phyloP scores from a whole-genome alignment of 176 grass and related monocot species.

The Saccharum spontaneum region DNA sequence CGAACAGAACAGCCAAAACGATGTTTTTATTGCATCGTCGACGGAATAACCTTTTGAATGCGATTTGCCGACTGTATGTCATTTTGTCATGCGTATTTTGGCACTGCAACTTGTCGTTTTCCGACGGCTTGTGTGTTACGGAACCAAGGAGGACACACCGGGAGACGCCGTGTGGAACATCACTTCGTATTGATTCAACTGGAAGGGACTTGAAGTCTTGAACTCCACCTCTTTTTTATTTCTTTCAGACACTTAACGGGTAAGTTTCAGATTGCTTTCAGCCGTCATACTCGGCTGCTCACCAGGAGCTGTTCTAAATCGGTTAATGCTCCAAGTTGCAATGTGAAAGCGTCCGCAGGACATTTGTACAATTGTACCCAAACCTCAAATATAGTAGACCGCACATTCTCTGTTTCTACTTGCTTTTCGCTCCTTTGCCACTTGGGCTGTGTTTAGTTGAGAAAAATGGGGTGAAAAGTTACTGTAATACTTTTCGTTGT shows the following conservation, averaged over 20 bases:
- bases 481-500: no score
- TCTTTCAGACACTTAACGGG: background rate
- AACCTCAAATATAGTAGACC: background rate
- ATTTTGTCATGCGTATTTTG: background rate
- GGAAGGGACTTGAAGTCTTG: background rate
- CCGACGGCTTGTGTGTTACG: background rate
- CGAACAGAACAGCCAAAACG: no score
- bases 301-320: background rate
- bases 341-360: background rate
- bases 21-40: no score
- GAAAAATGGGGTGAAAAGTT: no score
- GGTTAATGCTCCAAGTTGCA: background rate
- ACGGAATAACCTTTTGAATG: background rate
- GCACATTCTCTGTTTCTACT: background rate
- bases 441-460: no score
- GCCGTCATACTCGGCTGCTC: background rate
- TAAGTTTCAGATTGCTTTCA: conserved; percentile 21
- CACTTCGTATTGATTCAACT: conserved; percentile 19
- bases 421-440: background rate
- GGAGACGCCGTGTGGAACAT: conserved; percentile 27
- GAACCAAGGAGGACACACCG: background rate
- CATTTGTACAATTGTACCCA: background rate
- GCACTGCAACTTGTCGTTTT: background rate
- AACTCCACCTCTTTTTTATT: background rate
- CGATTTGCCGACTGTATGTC: background rate